Base-by-base conservation (phyloP, 768 basidiomycete species). In the Mycena epipterygia region DNA sequence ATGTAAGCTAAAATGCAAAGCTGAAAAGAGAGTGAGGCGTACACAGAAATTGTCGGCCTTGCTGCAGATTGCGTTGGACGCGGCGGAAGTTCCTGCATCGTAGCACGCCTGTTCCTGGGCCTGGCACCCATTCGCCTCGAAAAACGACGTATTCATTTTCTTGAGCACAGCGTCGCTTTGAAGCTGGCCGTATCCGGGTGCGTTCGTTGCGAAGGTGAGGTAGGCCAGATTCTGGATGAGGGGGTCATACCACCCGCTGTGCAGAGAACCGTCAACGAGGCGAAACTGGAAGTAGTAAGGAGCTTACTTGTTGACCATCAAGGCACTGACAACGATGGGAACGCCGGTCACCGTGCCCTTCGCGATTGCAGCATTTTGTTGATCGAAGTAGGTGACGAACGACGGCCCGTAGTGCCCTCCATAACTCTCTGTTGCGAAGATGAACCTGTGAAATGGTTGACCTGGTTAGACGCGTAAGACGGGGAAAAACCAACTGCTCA, bases 141-240 rank as follows among this genome's bases (percentile, higher is more conserved):
- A 90, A 74, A 82, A 90, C 1, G 88, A 80, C 1, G 83, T 62
- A 37, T 86, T 89, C n/a, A 91, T 78, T 39, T 82, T 68, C 33
- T 79, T 76, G 44, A 91, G 77, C 2, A 88, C 85, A 5, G 73
- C 67, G 48, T 86, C 81, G 33, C 81, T 82, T 67, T 89, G 88
- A 14, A 92, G 86, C 68, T 85, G 90, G 7, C 91, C 91, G 70
- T 91, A 92, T 17, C 90, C 89, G 11, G 91, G 91, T 0, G 91
- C 91, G 42, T 90, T 76, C 0, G 84, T 85, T 0, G 90, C 89
- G 64, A 91, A 92, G 37, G 83, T 83, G 65, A 91, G 82, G 66
- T 88, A 91, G 13, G 90, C 87, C 68, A 89, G 72, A 72, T 88
- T 87, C 71, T 92, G 91, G 46, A 91, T 83, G 33, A 91, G 80